Evolutionary conservation across 805 yeast species (phyloP).

Genomic region (Candida insectalens): DNA sequence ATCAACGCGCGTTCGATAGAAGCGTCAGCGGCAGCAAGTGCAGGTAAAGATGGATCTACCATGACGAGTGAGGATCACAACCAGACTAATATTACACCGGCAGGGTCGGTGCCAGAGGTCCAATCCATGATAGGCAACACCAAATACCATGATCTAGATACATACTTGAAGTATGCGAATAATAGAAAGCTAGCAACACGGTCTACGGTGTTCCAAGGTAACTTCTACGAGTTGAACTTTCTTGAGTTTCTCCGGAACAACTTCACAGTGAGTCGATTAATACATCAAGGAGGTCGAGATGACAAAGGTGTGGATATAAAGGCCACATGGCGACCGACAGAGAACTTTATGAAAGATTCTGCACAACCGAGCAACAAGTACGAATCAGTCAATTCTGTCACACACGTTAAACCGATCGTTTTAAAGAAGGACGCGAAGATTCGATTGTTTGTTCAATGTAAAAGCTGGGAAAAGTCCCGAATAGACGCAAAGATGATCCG

Average conservation of each 20-base stretch:
- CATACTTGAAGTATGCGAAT: slow-evolving; percentile 25
- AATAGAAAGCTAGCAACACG: slow-evolving; percentile 30
- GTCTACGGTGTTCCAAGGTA: slow-evolving; percentile 44
- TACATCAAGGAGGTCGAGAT: slow-evolving; percentile 43
- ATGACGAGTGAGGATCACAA: too few relatives aligned
- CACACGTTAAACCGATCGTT: slow-evolving; percentile 17
- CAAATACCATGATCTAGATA: slow-evolving; percentile 22
- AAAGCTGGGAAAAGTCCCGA: slow-evolving; percentile 31
- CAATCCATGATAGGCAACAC: neutral
- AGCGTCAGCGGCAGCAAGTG: too few relatives aligned
- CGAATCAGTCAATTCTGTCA: slow-evolving; percentile 16
- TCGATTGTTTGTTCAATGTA: slow-evolving; percentile 44
- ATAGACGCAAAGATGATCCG: slow-evolving; percentile 38
- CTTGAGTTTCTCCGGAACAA: slow-evolving; percentile 28
- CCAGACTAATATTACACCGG: too few relatives aligned
- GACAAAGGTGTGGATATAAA: slow-evolving; percentile 50
- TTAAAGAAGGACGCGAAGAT: slow-evolving; percentile 20
- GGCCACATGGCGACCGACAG: slow-evolving; percentile 37
- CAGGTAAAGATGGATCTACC: too few relatives aligned
- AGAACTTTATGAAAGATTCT: slow-evolving; percentile 11
- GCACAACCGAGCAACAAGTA: slow-evolving; percentile 3
- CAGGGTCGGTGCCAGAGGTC: too few relatives aligned
- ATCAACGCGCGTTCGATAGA: too few relatives aligned
- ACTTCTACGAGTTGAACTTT: slow-evolving; percentile 41
- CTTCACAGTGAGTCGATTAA: slow-evolving; percentile 28